A percentile compares a stretch with the other conserved stretches of the same genome.
Conservation (phyloP, 169 alveolate species). For the Plasmodium relictum region DNA sequence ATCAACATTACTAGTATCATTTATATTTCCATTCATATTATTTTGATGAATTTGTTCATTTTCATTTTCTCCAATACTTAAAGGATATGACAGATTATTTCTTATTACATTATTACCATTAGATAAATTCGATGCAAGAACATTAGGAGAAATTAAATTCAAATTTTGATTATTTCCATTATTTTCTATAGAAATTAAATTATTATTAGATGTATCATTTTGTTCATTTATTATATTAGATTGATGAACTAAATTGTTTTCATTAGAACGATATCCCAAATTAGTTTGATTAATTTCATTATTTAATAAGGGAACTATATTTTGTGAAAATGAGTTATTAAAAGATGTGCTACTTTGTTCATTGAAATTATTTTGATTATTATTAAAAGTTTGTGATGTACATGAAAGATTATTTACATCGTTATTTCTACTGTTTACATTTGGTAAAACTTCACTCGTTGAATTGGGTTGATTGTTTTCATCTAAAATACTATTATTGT, state of each 20-base stretch:
- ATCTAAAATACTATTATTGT: background rate
- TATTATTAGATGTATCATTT: background rate
- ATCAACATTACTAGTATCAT: background rate
- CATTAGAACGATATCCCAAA: background rate
- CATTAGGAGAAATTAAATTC: background rate
- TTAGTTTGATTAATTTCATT: background rate
- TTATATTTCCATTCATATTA: background rate
- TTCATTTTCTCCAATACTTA: background rate
- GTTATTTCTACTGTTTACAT: background rate
- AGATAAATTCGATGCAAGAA: background rate
- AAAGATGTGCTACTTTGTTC: background rate
- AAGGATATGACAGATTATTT: background rate
- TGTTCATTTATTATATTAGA: conserved; percentile 1
- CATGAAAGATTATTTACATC: background rate
- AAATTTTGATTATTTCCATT: background rate
- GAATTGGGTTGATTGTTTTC: conserved; percentile 1
- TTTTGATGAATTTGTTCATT: background rate
- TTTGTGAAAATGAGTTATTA: background rate
- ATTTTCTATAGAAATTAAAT: background rate
- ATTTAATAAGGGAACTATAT: background rate
- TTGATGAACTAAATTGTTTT: background rate
- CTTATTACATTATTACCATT: background rate
- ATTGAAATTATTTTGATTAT: background rate
- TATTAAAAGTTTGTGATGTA: background rate
- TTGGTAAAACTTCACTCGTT: background rate